Evolutionary conservation across 1,139 yeast genomes (phyloP).

Genomic region (Sugiyamaella grinbergsii): DNA sequence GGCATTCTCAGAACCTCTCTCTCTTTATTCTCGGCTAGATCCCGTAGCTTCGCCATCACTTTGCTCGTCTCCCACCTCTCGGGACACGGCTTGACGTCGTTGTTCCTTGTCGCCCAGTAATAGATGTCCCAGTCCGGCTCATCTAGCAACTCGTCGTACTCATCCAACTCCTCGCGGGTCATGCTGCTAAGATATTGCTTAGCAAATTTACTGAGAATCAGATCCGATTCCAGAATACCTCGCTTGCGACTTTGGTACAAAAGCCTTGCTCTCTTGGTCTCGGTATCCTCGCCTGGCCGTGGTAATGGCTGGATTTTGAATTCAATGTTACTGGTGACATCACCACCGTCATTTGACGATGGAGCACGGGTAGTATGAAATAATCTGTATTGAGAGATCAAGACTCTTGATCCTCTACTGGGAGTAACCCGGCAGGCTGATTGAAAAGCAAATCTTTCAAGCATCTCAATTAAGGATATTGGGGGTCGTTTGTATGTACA

Average conservation of each 20-base stretch:
- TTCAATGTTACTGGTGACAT: conserved; percentile 28
- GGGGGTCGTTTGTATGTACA: too few species aligned
- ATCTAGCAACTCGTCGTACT: conserved; percentile 82
- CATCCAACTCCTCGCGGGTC: conserved; percentile 70
- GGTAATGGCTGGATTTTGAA: conserved; percentile 69
- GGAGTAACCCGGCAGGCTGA: neutral
- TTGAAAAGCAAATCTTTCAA: neutral
- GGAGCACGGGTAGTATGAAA: neutral
- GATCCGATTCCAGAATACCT: conserved; percentile 92
- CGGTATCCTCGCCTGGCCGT: conserved; percentile 72
- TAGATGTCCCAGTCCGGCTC: conserved; percentile 98
- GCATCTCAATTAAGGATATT: too few species aligned
- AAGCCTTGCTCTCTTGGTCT: conserved; percentile 79
- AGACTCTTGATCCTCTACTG: neutral
- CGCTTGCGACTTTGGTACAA: conserved; percentile 91
- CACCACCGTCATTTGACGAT: neutral
- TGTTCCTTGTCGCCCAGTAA: conserved; percentile 93
- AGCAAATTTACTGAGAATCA: conserved; percentile 83
- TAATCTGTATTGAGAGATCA: neutral
- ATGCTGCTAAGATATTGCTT: conserved; percentile 64
- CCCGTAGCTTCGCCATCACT: conserved; percentile 67
- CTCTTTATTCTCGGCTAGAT: conserved; percentile 71
- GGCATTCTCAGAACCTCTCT: conserved; percentile 88
- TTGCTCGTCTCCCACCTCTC: conserved; percentile 75
- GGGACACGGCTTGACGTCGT: conserved; percentile 79